Evolutionary conservation across 2,329 filamentous ascomycete species (phyloP).

Genomic region (Aspergillus ruber): DNA sequence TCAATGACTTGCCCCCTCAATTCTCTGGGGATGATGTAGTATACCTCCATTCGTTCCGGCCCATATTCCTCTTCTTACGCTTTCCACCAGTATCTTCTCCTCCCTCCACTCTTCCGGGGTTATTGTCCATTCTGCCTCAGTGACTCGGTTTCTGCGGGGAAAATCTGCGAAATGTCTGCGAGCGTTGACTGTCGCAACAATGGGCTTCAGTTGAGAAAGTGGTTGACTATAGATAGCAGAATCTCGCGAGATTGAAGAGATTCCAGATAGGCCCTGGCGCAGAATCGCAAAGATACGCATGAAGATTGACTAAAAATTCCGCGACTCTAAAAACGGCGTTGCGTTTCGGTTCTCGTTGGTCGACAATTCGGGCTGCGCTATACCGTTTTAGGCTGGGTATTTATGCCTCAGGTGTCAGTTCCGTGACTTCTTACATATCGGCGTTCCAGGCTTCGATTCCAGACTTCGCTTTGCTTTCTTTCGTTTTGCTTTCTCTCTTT

Average conservation of each 20-base stretch:
- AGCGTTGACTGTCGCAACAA: neutral
- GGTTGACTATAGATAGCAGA: neutral
- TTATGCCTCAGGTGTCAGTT: too few species aligned
- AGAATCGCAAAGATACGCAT: constrained; percentile 18
- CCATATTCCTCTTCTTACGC: constrained; percentile 61
- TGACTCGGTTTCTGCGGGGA: neutral
- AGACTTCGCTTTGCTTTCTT: neutral
- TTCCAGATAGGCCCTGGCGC: constrained; percentile 12
- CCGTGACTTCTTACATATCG: too few species aligned
- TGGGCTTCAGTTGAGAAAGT: neutral
- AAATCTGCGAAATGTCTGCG: neutral
- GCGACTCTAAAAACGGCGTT: constrained; percentile 3
- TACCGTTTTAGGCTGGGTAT: too few species aligned
- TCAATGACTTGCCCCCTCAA: constrained; percentile 6
- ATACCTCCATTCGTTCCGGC: constrained; percentile 60
- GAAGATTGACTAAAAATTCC: constrained; percentile 5
- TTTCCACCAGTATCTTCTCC: constrained; percentile 28
- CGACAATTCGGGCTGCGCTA: too few species aligned
- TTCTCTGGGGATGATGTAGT: constrained; percentile 13
- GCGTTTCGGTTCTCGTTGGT: constrained; percentile 3
- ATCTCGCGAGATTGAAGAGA: neutral
- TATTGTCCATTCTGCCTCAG: constrained; percentile 25
- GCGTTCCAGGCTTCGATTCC: neutral
- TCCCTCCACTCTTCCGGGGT: constrained; percentile 26
- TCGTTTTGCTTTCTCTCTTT: neutral